Conservation (phyloP, 495 filamentous ascomycete genomes). For the Podospora conica region DNA sequence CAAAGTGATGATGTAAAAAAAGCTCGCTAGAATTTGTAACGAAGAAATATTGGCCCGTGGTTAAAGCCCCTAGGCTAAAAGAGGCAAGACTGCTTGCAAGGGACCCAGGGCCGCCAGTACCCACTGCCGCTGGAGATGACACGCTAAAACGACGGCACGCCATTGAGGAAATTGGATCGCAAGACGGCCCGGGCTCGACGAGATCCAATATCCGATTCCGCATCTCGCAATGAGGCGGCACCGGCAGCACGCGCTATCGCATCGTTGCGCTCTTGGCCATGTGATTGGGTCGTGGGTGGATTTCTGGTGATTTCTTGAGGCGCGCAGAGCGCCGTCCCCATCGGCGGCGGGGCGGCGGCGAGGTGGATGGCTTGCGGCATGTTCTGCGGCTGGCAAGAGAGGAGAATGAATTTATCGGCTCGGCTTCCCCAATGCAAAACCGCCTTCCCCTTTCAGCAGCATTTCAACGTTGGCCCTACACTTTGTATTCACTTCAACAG, state of each 20-base stretch:
- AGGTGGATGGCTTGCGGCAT: no score
- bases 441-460: conserved; percentile 14
- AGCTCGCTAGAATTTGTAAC: not conserved
- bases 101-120: no score
- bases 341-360: no score
- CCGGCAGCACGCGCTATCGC: no score
- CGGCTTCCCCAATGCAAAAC: conserved; percentile 14
- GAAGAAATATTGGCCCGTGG: not conserved
- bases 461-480: not conserved
- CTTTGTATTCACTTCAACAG: conserved; percentile 6
- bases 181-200: not conserved
- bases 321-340: not conserved
- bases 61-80: not conserved
- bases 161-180: not conserved
- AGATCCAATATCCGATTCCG: not conserved
- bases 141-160: not conserved
- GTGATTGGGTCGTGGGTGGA: not conserved
- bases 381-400: no score
- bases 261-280: not conserved
- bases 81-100: not conserved
- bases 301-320: not conserved
- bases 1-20: not conserved
- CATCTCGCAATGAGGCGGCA: not conserved
- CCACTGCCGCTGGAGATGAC: not conserved
- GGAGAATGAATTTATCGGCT: not conserved